A percentile compares a stretch with the other conserved stretches of the same genome.
phyloP scores from a whole-genome alignment of 2,329 filamentous ascomycete species.

The Fusarium sp. region DNA sequence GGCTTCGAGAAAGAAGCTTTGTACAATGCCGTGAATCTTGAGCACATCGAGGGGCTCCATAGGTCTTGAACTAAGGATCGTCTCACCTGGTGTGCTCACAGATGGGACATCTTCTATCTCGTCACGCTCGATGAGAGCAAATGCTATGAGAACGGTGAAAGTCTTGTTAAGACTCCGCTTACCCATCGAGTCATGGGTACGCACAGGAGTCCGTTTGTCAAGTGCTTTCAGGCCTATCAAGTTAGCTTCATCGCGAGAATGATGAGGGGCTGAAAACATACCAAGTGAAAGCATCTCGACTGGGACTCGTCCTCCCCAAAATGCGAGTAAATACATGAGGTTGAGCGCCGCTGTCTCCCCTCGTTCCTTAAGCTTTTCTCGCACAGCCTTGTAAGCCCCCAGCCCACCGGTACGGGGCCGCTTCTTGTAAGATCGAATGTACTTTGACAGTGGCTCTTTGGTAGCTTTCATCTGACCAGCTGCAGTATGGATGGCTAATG shows the following conservation, averaged over 20 bases:
- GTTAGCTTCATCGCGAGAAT: not conserved
- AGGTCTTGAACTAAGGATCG: constrained; percentile 1
- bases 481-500: constrained; percentile 39
- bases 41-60: constrained; percentile 40
- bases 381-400: constrained; percentile 41
- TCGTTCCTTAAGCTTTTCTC: constrained; percentile 38
- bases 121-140: constrained; percentile 43
- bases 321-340: constrained; percentile 41
- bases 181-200: constrained; percentile 32
- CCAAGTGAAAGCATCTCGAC: constrained; percentile 43
- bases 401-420: constrained; percentile 36
- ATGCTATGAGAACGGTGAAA: constrained; percentile 41
- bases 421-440: constrained; percentile 40
- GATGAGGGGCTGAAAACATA: not conserved
- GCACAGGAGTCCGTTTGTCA: constrained; percentile 41
- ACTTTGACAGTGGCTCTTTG: constrained; percentile 41
- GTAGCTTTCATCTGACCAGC: constrained; percentile 39
- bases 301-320: constrained; percentile 40
- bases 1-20: constrained; percentile 41
- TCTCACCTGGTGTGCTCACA: constrained; percentile 20
- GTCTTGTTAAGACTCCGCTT: constrained; percentile 43
- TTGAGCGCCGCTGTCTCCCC: constrained; percentile 42
- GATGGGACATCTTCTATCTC: constrained; percentile 42
- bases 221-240: constrained; percentile 34
- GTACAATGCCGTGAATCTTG: constrained; percentile 41